Base-by-base conservation (phyloP, 116 monocot genomes). In the Trichopus zeylanicus region DNA sequence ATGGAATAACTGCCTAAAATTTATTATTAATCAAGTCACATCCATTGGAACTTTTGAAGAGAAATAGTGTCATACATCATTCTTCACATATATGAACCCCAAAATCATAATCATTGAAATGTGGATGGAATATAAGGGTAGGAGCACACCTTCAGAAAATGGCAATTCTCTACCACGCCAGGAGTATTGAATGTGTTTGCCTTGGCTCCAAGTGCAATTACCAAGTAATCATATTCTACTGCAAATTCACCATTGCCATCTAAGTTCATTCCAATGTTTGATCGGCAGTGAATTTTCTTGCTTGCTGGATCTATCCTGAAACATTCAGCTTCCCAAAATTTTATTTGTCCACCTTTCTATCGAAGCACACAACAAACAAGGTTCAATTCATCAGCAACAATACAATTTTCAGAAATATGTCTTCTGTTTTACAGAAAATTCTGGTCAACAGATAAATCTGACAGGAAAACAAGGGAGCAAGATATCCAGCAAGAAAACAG, bases 271-370 rank as follows among this genome's bases (percentile, higher is more conserved):
- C 81, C 87, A 53, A 80, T 42, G 62, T 63, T 64, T 23, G 91
- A 81, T 31, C 78, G 71, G 32, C 97, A 98, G 57, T 82, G 71
- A 25, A 91, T 55, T 62, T 85, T 84, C 70, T 85, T 87, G 62
- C 75, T 91, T 38, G 47, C 53, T 16, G 84, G 87, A 75, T 98
- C 97, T 59, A 98, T 82, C 71, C 82, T 87, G 59, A 58, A 87
- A 61, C 97, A 98, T 67, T 98, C 91, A 63, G 91, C 97, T 72
- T 98, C 97, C 81, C 75, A 91, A 58, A 98, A 98, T 73, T 67
- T 77, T 42, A 87, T 67, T 3, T 59, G 56, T 24, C 79, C 87
- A 56, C 57, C 57, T 91, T 91, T 98, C 97, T 98, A 73, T 18
- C 46, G 56, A 62, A 51, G 32, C 21, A 63, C 29, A 23, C 19